phyloP scores from a whole-genome alignment of 2,329 filamentous ascomycete genomes.

The Balansia obtecta region DNA sequence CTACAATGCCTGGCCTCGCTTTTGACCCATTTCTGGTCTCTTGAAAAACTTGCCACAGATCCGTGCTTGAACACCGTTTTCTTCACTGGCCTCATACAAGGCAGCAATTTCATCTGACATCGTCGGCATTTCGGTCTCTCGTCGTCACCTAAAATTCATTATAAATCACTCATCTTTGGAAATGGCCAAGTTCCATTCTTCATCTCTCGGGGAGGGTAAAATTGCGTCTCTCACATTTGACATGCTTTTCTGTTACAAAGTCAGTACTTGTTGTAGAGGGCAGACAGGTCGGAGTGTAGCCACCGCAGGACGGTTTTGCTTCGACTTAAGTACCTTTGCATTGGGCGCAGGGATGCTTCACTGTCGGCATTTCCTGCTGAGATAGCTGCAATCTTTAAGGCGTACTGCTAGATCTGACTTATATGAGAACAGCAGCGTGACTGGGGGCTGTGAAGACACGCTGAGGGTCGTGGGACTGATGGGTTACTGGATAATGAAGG shows the following conservation, averaged over 20 bases:
- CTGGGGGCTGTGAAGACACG: background rate
- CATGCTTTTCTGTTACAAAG: slow-evolving; percentile 18
- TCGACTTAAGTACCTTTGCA: slow-evolving; percentile 19
- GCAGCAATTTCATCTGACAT: slow-evolving; percentile 20
- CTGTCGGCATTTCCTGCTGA: slow-evolving; percentile 17
- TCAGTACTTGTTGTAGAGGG: slow-evolving; percentile 9
- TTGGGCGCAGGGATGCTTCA: slow-evolving; percentile 21
- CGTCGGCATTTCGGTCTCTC: slow-evolving; percentile 23
- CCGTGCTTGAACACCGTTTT: slow-evolving; percentile 25
- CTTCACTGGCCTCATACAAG: slow-evolving; percentile 21
- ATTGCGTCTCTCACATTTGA: slow-evolving; percentile 18
- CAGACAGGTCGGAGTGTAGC: background rate
- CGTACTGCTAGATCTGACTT: background rate
- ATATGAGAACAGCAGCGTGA: background rate
- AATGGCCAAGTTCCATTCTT: background rate
- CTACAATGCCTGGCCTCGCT: slow-evolving; percentile 22
- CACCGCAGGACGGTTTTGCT: background rate
- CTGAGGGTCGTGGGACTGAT: background rate
- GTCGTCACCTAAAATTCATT: slow-evolving; percentile 21
- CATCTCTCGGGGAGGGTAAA: background rate
- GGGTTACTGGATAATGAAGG: background rate
- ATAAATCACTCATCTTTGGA: background rate
- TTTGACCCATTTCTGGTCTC: slow-evolving; percentile 25
- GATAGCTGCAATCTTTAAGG: background rate
- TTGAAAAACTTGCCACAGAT: slow-evolving; percentile 19